phyloP scores from a whole-genome alignment of 176 grass and related monocot genomes.

The Carex cristatella region DNA sequence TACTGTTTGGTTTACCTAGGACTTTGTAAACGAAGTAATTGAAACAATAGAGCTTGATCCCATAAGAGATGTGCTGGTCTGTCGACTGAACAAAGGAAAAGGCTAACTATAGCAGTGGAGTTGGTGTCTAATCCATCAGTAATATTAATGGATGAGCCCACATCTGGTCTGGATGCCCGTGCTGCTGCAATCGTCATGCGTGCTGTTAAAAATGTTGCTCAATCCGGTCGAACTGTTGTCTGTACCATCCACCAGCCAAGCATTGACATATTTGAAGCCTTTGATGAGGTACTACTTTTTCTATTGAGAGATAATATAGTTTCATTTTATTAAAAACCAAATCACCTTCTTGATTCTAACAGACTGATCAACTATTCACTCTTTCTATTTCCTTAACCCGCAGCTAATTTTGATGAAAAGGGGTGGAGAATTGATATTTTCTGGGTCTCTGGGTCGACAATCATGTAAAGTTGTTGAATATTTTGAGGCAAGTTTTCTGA shows the following conservation, averaged over 20 bases:
- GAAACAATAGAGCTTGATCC: slow-evolving; percentile 71
- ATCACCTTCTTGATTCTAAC: neutral
- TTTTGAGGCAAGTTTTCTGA: slow-evolving; percentile 54
- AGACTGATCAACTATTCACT: neutral
- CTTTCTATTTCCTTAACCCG: slow-evolving; percentile 16
- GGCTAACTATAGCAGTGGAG: slow-evolving; percentile 64
- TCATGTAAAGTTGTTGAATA: slow-evolving; percentile 64
- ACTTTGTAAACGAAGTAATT: slow-evolving; percentile 71
- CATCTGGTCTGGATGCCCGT: slow-evolving; percentile 62
- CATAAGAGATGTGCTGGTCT: slow-evolving; percentile 56
- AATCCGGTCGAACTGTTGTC: slow-evolving; percentile 67
- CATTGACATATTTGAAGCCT: slow-evolving; percentile 72
- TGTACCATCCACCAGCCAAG: slow-evolving; percentile 84
- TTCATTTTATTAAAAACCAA: neutral
- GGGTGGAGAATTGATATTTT: slow-evolving; percentile 73
- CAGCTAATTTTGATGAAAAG: slow-evolving; percentile 85
- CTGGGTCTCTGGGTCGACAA: slow-evolving; percentile 49
- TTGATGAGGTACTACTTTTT: slow-evolving; percentile 56
- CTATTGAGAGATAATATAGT: neutral
- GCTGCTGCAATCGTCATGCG: slow-evolving; percentile 70
- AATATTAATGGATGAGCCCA: slow-evolving; percentile 83
- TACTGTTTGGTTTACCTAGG: slow-evolving; percentile 17
- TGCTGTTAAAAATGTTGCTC: slow-evolving; percentile 54
- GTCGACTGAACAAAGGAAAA: slow-evolving; percentile 61
- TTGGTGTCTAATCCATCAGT: slow-evolving; percentile 78